These are phyloP conservation scores for Cryptococcus sp. DNA, from an alignment of 1,284 basidiomycete species.

Conservation along the genomic window DNA sequence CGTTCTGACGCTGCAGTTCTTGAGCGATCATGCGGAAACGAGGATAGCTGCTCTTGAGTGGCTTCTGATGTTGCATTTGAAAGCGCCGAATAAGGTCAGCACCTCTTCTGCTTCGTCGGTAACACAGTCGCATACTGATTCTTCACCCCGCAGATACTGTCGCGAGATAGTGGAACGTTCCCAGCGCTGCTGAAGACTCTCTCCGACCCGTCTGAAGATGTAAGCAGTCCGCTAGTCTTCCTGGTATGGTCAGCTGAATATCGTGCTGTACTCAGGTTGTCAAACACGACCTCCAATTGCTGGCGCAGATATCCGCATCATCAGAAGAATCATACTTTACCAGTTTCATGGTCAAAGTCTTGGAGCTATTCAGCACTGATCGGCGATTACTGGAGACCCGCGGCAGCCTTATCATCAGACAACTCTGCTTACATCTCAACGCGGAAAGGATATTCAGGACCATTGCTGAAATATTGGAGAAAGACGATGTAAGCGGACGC, in stretches of 20 bases:
- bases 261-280: constrained; percentile 65
- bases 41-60: constrained; percentile 94
- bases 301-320: constrained; percentile 90
- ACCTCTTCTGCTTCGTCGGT: neutral
- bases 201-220: constrained; percentile 95
- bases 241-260: constrained; percentile 3
- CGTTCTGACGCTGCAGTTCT: constrained; percentile 86
- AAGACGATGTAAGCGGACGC: constrained; percentile 74
- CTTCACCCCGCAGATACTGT: constrained; percentile 67
- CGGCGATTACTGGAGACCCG: constrained; percentile 83
- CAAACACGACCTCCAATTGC: constrained; percentile 89
- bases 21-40: constrained; percentile 96
- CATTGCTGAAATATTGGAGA: constrained; percentile 95
- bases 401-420: constrained; percentile 93
- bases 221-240: constrained; percentile 34
- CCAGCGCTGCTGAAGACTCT: constrained; percentile 92
- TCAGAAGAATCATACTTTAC: constrained; percentile 95
- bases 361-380: constrained; percentile 95
- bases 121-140: neutral
- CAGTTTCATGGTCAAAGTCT: constrained; percentile 90
- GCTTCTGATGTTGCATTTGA: constrained; percentile 98
- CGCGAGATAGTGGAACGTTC: constrained; percentile 95
- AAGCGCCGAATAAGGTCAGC: constrained; percentile 85
- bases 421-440: constrained; percentile 90
- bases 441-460: constrained; percentile 94